A percentile compares a stretch with the other conserved stretches of the same genome.
Conservation (phyloP, 176 grass and related monocot genomes). For the Tillandsia fasciculata region DNA sequence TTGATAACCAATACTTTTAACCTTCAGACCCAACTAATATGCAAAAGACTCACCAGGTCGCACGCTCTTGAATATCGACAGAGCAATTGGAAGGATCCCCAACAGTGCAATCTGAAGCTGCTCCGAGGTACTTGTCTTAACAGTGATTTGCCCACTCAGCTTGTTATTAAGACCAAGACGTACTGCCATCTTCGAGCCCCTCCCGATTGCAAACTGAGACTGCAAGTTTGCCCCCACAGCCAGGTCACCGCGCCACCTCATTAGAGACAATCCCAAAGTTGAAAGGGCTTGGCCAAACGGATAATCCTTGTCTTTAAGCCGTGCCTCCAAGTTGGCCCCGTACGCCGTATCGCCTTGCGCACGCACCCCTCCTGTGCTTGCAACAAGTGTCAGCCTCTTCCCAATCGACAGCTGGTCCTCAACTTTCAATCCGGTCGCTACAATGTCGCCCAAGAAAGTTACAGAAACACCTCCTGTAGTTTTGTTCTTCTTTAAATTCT, state of each 20-base stretch:
- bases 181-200: constrained; percentile 44
- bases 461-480: constrained; percentile 65
- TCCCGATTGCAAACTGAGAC: constrained; percentile 52
- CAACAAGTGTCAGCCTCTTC: constrained; percentile 43
- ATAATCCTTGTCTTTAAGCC: constrained; percentile 40
- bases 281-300: constrained; percentile 45
- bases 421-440: constrained; percentile 57
- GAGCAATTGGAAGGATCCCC: constrained; percentile 46
- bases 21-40: not conserved
- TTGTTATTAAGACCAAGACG: constrained; percentile 67
- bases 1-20: not conserved
- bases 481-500: constrained; percentile 49
- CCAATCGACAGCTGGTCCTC: constrained; percentile 55
- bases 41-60: constrained; percentile 11
- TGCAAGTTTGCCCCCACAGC: constrained; percentile 54
- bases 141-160: constrained; percentile 51
- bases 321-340: constrained; percentile 54
- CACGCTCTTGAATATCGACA: constrained; percentile 54
- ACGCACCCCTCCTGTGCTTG: constrained; percentile 47
- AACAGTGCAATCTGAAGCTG: constrained; percentile 60
- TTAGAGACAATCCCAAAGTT: constrained; percentile 52
- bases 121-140: constrained; percentile 62
- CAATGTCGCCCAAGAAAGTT: constrained; percentile 56
- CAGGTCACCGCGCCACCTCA: constrained; percentile 53
- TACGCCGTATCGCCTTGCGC: constrained; percentile 43